Evolutionary conservation across 306 rosid species (phyloP).

Genomic region (Echinosophora koreensis): DNA sequence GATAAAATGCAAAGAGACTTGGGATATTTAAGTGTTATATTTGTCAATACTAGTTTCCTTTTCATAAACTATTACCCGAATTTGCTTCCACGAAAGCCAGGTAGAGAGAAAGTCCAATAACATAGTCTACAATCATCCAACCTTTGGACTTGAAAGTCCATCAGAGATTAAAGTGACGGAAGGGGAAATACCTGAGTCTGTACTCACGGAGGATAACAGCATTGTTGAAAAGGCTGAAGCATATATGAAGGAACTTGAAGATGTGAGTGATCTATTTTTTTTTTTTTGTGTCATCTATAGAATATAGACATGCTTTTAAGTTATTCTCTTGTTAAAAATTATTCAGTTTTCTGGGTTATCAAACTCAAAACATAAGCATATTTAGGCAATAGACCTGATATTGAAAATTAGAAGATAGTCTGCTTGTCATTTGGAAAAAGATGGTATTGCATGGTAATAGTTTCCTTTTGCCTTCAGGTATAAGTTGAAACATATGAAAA

Average conservation of each 20-base stretch:
- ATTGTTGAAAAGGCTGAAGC: constrained; percentile 87
- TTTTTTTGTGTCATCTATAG: constrained; percentile 18
- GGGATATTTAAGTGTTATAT: constrained; percentile 30
- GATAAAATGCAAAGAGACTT: constrained; percentile 32
- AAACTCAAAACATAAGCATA: constrained; percentile 7
- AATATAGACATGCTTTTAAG: constrained; percentile 17
- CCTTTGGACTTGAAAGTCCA: constrained; percentile 54
- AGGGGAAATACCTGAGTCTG: constrained; percentile 57
- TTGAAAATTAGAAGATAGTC: constrained; percentile 2
- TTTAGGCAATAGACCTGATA: constrained; percentile 10
- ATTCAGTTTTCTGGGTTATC: constrained; percentile 33
- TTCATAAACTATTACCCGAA: constrained; percentile 28
- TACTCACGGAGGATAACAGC: constrained; percentile 64
- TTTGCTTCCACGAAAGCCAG: constrained; percentile 51
- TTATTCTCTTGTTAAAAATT: constrained; percentile 2
- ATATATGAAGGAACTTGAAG: constrained; percentile 83
- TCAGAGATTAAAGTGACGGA: constrained; percentile 56
- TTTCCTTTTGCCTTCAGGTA: constrained; percentile 9
- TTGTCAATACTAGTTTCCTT: constrained; percentile 20
- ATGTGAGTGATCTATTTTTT: constrained; percentile 64
- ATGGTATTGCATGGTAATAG: constrained; percentile 2
- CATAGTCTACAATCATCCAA: constrained; percentile 41
- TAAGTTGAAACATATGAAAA: not conserved
- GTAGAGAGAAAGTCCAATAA: constrained; percentile 49
- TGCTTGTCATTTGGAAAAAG: constrained; percentile 1